Percentiles rank a stretch among this genome's conserved stretches.
These are phyloP conservation scores for Cystobasidium onofrii DNA, from an alignment of 768 basidiomycete species.

Conservation along the genomic window DNA sequence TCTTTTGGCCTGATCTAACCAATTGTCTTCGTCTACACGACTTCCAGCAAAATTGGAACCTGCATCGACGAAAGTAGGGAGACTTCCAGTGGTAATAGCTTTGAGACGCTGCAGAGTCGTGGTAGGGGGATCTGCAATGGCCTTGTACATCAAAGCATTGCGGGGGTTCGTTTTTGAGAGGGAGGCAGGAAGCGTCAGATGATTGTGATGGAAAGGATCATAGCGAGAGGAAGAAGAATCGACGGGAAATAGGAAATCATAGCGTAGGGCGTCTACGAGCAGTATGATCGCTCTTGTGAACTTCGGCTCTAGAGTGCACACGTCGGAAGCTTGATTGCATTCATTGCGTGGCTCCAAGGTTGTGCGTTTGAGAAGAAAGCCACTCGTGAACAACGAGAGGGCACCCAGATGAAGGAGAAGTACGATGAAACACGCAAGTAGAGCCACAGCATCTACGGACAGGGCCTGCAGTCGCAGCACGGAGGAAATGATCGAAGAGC, in stretches of 20 bases:
- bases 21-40: slow-evolving; percentile 76
- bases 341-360: slow-evolving; percentile 55
- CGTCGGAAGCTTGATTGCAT: slow-evolving; percentile 12
- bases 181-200: slow-evolving; percentile 68
- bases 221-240: slow-evolving; percentile 54
- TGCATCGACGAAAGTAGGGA: slow-evolving; percentile 92
- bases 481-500: neutral
- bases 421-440: slow-evolving; percentile 6
- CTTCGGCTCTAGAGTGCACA: slow-evolving; percentile 55
- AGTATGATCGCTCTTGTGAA: slow-evolving; percentile 74
- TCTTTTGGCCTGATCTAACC: slow-evolving; percentile 61
- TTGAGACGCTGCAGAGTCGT: slow-evolving; percentile 91
- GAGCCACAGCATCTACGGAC: neutral
- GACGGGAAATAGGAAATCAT: slow-evolving; percentile 77
- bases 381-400: slow-evolving; percentile 80
- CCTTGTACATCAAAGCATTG: slow-evolving; percentile 76
- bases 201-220: slow-evolving; percentile 52
- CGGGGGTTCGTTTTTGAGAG: slow-evolving; percentile 59
- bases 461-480: slow-evolving; percentile 1
- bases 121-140: slow-evolving; percentile 88
- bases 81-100: slow-evolving; percentile 83
- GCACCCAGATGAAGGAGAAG: slow-evolving; percentile 59
- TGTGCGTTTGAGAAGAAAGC: slow-evolving; percentile 76
- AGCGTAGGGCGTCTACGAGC: slow-evolving; percentile 84
- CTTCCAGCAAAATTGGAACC: slow-evolving; percentile 85